phyloP scores from a whole-genome alignment of 1,139 yeast genomes.

The Geotrichum europaeum region DNA sequence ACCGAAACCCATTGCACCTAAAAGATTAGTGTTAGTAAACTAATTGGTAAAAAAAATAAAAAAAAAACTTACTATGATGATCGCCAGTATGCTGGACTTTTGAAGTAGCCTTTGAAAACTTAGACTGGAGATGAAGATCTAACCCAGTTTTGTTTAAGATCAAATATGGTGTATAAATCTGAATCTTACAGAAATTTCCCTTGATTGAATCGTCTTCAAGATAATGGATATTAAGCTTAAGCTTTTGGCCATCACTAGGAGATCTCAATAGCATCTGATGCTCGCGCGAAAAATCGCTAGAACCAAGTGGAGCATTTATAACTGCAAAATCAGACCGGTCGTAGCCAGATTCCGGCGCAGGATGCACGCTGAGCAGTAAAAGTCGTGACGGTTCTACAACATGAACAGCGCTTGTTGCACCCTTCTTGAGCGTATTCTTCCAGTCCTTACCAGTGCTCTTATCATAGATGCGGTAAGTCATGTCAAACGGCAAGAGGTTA shows the following conservation, averaged over 20 bases:
- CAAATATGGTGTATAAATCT: constrained; percentile 76
- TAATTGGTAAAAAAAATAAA: neutral
- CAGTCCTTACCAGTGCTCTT: constrained; percentile 65
- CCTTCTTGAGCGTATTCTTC: constrained; percentile 56
- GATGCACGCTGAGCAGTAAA: constrained; percentile 59
- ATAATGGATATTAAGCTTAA: constrained; percentile 62
- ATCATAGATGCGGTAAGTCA: constrained; percentile 69
- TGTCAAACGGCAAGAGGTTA: constrained; percentile 76
- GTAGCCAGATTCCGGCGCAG: constrained; percentile 59
- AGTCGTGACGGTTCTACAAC: constrained; percentile 69
- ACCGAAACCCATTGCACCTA: constrained; percentile 33
- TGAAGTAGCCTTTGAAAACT: neutral
- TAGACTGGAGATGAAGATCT: constrained; percentile 53
- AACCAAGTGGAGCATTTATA: constrained; percentile 48
- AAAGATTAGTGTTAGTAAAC: neutral
- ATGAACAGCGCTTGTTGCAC: constrained; percentile 67
- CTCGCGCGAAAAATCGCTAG: constrained; percentile 54
- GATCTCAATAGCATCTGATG: constrained; percentile 30
- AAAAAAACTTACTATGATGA: neutral
- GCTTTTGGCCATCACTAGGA: constrained; percentile 54
- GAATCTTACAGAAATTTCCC: constrained; percentile 35
- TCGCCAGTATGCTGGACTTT: constrained; percentile 1
- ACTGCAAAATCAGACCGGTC: constrained; percentile 74
- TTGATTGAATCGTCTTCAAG: constrained; percentile 29
- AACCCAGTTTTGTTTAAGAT: constrained; percentile 73